Evolutionary conservation across 768 basidiomycete species (phyloP), one percentile per base, ranked within the genome.

Genomic region (Mycena venus): DNA sequence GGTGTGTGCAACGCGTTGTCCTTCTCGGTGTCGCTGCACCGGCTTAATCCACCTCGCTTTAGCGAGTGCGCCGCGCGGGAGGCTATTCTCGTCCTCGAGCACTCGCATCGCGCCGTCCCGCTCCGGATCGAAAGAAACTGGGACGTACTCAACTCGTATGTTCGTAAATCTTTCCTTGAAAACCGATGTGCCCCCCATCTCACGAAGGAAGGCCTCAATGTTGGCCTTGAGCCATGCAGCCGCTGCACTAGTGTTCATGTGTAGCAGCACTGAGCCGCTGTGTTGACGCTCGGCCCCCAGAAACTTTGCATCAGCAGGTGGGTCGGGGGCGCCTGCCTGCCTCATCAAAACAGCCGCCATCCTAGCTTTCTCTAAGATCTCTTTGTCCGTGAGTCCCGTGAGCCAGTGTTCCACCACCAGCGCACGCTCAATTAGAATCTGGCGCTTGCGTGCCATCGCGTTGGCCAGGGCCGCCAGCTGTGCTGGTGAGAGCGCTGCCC

Each of bases 31-130:
- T 2, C 61, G 31, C 19, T 79, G 67, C 0, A 66, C n/a, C 0
- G 79, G 75, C 53, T 84, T 84, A n/a, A 84, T 79, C 78, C 77
- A 86, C 15, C 71, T 78, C 77, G 78, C 78, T 3, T 17, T 29
- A 0, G 32, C 31, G 7, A 84, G 72, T 9, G 60, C 27, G 0
- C 69, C 61, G 0, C 36, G 1, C 7, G 19, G 38, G 0, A 80
- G 44, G 32, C 56, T 44, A 36, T 68, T 80, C 27, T 75, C 69
- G 0, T 58, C 23, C 47, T 83, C 81, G 0, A 79, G 59, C 4
- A 12, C n/a, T 4, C 42, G 29, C 4, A 76, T 44, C 0, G 23
- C 59, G 2, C 32, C 36, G 11, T 69, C 47, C 17, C 42, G 15
- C 21, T 27, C 55, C 0, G 77, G 74, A 47, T 75, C 64, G 62